A percentile compares a stretch with the other conserved stretches of the same genome.
phyloP scores from a whole-genome alignment of 192 early-diverging fungal species.

The Glomus cerebriforme region DNA sequence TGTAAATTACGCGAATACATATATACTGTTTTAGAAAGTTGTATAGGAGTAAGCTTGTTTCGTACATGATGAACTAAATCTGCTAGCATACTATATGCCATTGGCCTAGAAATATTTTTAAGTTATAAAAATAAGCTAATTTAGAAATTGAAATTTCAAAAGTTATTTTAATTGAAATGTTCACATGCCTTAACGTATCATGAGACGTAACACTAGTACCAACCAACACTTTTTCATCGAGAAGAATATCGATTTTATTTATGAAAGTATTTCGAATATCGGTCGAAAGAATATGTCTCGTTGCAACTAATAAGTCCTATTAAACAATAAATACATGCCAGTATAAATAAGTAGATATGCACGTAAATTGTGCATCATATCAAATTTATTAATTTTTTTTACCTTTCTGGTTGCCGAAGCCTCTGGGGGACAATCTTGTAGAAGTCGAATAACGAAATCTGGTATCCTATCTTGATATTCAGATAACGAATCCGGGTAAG shows the following conservation, averaged over 20 bases:
- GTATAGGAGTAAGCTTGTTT: constrained; percentile 73
- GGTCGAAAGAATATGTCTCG: constrained; percentile 91
- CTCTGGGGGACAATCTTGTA: constrained; percentile 94
- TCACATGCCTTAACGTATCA: constrained; percentile 77
- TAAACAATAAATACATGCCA: neutral
- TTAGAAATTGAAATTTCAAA: neutral
- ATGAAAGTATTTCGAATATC: constrained; percentile 90
- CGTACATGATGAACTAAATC: constrained; percentile 97
- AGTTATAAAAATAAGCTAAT: constrained; percentile 12
- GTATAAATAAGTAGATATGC: neutral
- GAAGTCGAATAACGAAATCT: constrained; percentile 81
- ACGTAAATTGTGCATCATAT: neutral
- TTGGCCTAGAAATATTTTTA: constrained; percentile 54
- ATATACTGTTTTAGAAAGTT: constrained; percentile 83
- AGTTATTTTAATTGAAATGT: too few relatives aligned
- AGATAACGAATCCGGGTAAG: constrained; percentile 67
- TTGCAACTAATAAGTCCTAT: constrained; percentile 91
- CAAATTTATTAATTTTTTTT: neutral
- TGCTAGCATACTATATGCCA: constrained; percentile 93
- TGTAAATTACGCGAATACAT: constrained; percentile 93
- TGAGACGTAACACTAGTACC: constrained; percentile 91
- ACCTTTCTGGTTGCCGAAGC: constrained; percentile 90
- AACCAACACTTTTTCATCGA: constrained; percentile 93
- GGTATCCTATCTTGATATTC: constrained; percentile 84
- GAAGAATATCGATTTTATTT: constrained; percentile 85